Evolutionary conservation across 2,329 filamentous ascomycete genomes (phyloP).

Genomic region (Aspergillus calidoustus): DNA sequence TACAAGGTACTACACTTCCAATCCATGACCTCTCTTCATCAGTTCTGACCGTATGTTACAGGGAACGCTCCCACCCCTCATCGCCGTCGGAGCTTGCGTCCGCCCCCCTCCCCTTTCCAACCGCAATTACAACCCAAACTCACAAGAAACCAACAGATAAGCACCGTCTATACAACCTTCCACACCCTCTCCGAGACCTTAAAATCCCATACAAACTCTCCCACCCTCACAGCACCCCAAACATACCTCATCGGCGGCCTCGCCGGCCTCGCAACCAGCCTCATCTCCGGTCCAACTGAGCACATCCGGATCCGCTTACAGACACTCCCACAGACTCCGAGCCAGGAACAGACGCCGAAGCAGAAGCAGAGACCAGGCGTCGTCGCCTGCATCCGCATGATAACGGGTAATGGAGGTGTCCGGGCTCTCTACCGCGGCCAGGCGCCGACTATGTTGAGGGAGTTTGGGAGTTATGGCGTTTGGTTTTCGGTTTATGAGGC

Average conservation of each 20-base stretch:
- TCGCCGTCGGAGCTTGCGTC: conserved; percentile 93
- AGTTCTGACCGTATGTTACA: conserved; percentile 44
- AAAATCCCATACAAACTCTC: conserved; percentile 67
- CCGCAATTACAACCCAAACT: background rate
- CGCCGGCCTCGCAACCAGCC: conserved; percentile 83
- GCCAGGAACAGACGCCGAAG: no score
- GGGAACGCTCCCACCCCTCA: conserved; percentile 85
- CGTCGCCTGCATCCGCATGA: conserved; percentile 82
- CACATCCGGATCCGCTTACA: conserved; percentile 93
- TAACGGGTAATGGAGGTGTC: conserved; percentile 67
- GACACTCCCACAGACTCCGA: conserved; percentile 55
- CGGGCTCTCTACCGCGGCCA: conserved; percentile 83
- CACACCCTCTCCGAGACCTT: conserved; percentile 82
- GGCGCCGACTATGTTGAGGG: conserved; percentile 79
- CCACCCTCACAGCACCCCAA: conserved; percentile 54
- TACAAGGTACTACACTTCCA: conserved; percentile 61
- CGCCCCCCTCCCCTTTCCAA: conserved; percentile 5
- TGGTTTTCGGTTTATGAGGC: conserved; percentile 77
- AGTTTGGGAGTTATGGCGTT: conserved; percentile 88
- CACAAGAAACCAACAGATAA: conserved; percentile 50
- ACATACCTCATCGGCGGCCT: conserved; percentile 89
- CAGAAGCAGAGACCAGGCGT: conserved; percentile 59
- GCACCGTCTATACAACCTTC: conserved; percentile 93
- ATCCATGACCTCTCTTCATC: no score
- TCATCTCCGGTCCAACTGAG: conserved; percentile 86